These are phyloP conservation scores for Talaromyces adpressus DNA, from an alignment of 495 filamentous ascomycete genomes.

Conservation along the genomic window DNA sequence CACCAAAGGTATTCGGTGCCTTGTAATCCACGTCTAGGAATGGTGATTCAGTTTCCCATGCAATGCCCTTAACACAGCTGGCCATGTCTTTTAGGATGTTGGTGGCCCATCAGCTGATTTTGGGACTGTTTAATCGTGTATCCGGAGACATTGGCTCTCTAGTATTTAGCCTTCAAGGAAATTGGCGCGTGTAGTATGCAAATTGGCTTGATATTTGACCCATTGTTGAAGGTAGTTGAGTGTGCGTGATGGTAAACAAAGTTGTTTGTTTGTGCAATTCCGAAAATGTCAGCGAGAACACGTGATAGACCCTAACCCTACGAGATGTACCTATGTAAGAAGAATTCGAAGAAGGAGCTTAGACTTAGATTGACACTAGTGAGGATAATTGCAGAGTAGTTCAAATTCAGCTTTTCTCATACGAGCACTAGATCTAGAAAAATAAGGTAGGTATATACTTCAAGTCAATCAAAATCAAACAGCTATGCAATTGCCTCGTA, in stretches of 20 bases:
- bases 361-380: too few relatives aligned
- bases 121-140: background rate
- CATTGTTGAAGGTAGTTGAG: too few relatives aligned
- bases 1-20: constrained; percentile 16
- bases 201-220: too few relatives aligned
- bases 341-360: too few relatives aligned
- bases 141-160: background rate
- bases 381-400: too few relatives aligned
- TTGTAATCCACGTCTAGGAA: constrained; percentile 23
- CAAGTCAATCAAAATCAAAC: background rate
- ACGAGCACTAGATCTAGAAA: background rate
- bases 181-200: too few relatives aligned
- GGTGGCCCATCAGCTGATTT: background rate
- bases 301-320: too few relatives aligned
- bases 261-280: too few relatives aligned
- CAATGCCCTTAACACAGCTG: constrained; percentile 14
- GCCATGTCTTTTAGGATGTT: constrained; percentile 6
- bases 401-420: background rate
- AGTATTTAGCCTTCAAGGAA: background rate
- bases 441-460: background rate
- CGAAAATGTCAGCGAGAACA: too few relatives aligned
- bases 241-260: too few relatives aligned
- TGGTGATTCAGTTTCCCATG: constrained; percentile 33
- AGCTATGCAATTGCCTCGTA: background rate
- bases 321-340: too few relatives aligned